These are phyloP conservation scores for Blastobotrys ciferrii DNA, from an alignment of 1,139 yeast genomes.

Conservation along the genomic window DNA sequence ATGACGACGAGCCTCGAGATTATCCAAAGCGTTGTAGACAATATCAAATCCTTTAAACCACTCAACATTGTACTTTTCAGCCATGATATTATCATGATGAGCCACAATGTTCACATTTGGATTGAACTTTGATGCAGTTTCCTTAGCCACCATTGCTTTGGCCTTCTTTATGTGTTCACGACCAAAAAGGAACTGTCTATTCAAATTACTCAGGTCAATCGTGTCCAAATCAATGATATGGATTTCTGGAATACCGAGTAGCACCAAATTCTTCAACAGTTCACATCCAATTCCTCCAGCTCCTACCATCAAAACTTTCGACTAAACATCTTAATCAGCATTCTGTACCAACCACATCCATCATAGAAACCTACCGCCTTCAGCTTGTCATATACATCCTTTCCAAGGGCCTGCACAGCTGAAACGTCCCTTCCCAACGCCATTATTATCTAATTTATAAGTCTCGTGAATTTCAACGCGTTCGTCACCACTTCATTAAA, in stretches of 20 bases:
- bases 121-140: slow-evolving; percentile 78
- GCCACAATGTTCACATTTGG: slow-evolving; percentile 70
- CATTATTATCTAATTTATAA: too few relatives aligned
- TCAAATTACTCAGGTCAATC: slow-evolving; percentile 84
- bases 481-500: too few relatives aligned
- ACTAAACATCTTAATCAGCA: slow-evolving; percentile 21
- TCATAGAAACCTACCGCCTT: slow-evolving; percentile 20
- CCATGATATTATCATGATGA: slow-evolving; percentile 87
- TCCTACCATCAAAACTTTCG: slow-evolving; percentile 76
- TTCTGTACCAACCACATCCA: too few relatives aligned
- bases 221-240: slow-evolving; percentile 91
- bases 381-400: slow-evolving; percentile 17
- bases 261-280: slow-evolving; percentile 75
- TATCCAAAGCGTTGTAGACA: slow-evolving; percentile 90
- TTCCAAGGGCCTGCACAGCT: slow-evolving; percentile 20
- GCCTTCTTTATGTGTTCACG: slow-evolving; percentile 83
- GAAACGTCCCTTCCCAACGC: background rate
- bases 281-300: slow-evolving; percentile 99
- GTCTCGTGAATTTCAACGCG: too few relatives aligned
- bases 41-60: slow-evolving; percentile 83
- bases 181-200: slow-evolving; percentile 88
- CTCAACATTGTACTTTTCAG: slow-evolving; percentile 64
- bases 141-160: slow-evolving; percentile 74
- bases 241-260: slow-evolving; percentile 84
- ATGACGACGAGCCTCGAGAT: slow-evolving; percentile 85